Percentiles rank a stretch among this genome's conserved stretches.
phyloP scores from a whole-genome alignment of 2,329 filamentous ascomycete genomes.

The Phaeophleospora eucalypticola region DNA sequence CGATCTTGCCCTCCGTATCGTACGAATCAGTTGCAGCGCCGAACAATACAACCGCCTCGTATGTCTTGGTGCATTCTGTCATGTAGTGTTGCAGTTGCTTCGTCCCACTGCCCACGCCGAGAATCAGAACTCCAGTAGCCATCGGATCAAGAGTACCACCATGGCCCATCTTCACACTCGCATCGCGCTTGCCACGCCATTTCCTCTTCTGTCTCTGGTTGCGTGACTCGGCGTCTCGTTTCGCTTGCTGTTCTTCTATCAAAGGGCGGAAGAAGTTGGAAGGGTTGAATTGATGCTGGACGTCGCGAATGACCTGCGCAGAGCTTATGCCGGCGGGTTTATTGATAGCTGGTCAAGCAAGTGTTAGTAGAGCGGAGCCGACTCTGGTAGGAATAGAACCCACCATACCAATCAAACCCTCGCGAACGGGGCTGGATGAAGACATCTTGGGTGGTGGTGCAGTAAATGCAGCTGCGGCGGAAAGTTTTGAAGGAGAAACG shows the following conservation, averaged over 20 bases:
- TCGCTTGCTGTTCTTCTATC: constrained; percentile 60
- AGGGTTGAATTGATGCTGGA: constrained; percentile 77
- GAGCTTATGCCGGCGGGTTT: constrained; percentile 86
- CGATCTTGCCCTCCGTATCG: constrained; percentile 78
- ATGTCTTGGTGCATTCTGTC: constrained; percentile 77
- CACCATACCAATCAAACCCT: constrained; percentile 59
- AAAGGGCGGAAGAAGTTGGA: constrained; percentile 76
- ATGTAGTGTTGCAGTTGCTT: constrained; percentile 77
- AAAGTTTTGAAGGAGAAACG: constrained; percentile 1
- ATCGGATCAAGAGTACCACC: constrained; percentile 93
- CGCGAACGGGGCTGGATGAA: constrained; percentile 35
- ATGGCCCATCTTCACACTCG: constrained; percentile 89
- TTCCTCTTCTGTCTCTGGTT: constrained; percentile 54
- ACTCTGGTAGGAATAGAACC: constrained; percentile 10
- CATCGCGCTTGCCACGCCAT: constrained; percentile 47
- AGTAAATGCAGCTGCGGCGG: neutral
- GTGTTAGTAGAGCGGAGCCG: constrained; percentile 9
- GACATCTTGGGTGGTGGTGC: constrained; percentile 13
- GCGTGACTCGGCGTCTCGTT: constrained; percentile 54
- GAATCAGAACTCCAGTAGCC: constrained; percentile 86
- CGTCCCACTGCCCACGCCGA: constrained; percentile 82
- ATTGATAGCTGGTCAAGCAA: constrained; percentile 67
- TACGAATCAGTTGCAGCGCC: constrained; percentile 91
- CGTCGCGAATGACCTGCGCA: constrained; percentile 82
- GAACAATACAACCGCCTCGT: constrained; percentile 85